Evolutionary conservation across 139 green algal species (phyloP).

Genomic region (Haematococcus lacustris): DNA sequence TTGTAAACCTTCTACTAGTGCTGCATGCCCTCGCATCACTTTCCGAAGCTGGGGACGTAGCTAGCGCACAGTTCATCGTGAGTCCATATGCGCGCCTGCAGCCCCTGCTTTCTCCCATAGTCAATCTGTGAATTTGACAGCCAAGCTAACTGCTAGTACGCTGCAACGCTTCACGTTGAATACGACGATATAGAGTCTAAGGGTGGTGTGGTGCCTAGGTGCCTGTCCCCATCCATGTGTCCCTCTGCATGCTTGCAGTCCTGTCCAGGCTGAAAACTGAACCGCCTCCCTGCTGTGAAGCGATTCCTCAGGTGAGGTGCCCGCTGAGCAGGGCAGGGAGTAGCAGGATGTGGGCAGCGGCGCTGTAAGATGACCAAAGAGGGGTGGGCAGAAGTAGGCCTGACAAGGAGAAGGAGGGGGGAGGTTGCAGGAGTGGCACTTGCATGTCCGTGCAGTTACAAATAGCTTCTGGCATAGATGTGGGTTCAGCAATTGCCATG

Average conservation of each 20-base stretch:
- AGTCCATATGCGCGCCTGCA: neutral
- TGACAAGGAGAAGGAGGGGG: neutral
- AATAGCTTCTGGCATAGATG: neutral
- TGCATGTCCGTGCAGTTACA: neutral
- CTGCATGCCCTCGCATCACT: too few species aligned
- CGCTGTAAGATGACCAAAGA: neutral
- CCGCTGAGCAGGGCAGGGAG: neutral
- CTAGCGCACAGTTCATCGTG: neutral
- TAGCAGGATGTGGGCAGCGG: neutral
- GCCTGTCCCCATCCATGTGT: neutral
- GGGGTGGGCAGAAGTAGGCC: neutral
- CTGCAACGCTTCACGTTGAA: neutral
- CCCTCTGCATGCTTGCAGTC: neutral
- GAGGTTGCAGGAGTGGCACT: neutral
- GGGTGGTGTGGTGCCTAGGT: neutral
- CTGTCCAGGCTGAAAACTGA: constrained; percentile 5
- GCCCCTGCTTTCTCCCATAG: neutral
- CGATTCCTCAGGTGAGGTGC: neutral
- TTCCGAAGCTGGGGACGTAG: too few species aligned
- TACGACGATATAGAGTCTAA: neutral
- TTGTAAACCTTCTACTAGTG: too few species aligned
- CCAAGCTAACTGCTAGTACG: neutral
- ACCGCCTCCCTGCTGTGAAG: constrained; percentile 6
- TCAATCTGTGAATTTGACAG: neutral
- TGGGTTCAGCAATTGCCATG: neutral